Base-by-base conservation (phyloP, 495 filamentous ascomycete species). In the Xylaria acuta region DNA sequence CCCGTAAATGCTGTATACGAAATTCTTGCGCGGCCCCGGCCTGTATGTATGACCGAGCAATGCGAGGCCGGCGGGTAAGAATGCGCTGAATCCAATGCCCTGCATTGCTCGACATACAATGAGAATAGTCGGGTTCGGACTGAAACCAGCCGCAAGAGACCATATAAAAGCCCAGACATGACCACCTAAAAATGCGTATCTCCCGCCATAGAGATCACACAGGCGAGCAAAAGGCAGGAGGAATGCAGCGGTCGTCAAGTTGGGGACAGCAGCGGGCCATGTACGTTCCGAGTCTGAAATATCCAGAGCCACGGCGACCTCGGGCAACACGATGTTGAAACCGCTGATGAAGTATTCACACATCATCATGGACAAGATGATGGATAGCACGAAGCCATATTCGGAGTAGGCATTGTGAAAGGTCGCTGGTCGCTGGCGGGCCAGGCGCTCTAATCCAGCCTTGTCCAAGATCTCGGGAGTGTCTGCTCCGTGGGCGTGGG, bases 341-440 rank as follows among this genome's bases (percentile, higher is more conserved):
- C 94, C 94, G 53, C 91, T 93, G 45, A 95, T 90, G 77, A 94
- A 94, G 80, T 93, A 97, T 83, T 97, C 89, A 47, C 91, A 87
- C 75, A 96, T 84, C 38, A 93, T 85, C 75, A 94, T 89, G 40
- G 92, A 94, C 82, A 92, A 89, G 32, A 91, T 83, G 49, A 96
- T 85, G 0, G 92, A 91, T 72, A 91, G 88, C 76, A 90, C 88
- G 75, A 96, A 97, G 4, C 88, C 86, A 22, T 90, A 74, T 77
- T 97, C 94, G 3, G 86, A 80, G 80, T 87, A 88, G 41, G 84
- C 70, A 36, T 86, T 88, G 12, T 80, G 74, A 75, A 97, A 95
- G n/a, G 78, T 81, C 11, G 85, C 84, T 3, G 94, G 94, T 56
- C 94, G 83, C 73, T 94, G 84, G 66, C 91, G 86, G 41, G 93